phyloP scores from a whole-genome alignment of 108 stramenopile species.

The Parmales sp. region DNA sequence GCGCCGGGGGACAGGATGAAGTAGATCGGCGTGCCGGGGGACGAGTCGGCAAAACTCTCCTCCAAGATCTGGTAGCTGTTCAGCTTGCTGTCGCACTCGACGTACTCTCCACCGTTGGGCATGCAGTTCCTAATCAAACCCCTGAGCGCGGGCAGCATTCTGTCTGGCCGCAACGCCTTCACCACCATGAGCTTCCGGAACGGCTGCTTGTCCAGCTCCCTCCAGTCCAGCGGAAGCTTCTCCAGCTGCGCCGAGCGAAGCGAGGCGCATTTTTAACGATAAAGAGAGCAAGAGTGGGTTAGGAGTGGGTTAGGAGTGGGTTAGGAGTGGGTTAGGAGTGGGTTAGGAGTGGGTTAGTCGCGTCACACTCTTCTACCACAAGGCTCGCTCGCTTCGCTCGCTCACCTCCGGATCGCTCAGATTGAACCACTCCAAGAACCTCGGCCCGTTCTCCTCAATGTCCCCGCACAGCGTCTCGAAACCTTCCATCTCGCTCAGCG shows the following conservation, averaged over 20 bases:
- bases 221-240: constrained; percentile 31
- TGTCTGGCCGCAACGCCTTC: constrained; percentile 40
- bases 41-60: constrained; percentile 24
- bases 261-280: too few species aligned
- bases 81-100: constrained; percentile 23
- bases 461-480: constrained; percentile 27
- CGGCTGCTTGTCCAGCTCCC: constrained; percentile 29
- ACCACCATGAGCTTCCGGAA: constrained; percentile 32
- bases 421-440: constrained; percentile 37
- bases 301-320: too few species aligned
- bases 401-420: constrained; percentile 20
- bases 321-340: too few species aligned
- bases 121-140: constrained; percentile 14
- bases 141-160: constrained; percentile 28
- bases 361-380: too few species aligned
- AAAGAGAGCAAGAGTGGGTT: too few species aligned
- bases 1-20: constrained; percentile 52
- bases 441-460: constrained; percentile 22
- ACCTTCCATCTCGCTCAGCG: constrained; percentile 8
- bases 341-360: too few species aligned
- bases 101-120: constrained; percentile 22
- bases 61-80: constrained; percentile 26
- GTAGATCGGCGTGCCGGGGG: constrained; percentile 37
- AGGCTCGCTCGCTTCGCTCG: too few species aligned
- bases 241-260: too few species aligned